Evolutionary conservation across 2,329 filamentous ascomycete species (phyloP).

Genomic region (Aspergillus thermomutatus): DNA sequence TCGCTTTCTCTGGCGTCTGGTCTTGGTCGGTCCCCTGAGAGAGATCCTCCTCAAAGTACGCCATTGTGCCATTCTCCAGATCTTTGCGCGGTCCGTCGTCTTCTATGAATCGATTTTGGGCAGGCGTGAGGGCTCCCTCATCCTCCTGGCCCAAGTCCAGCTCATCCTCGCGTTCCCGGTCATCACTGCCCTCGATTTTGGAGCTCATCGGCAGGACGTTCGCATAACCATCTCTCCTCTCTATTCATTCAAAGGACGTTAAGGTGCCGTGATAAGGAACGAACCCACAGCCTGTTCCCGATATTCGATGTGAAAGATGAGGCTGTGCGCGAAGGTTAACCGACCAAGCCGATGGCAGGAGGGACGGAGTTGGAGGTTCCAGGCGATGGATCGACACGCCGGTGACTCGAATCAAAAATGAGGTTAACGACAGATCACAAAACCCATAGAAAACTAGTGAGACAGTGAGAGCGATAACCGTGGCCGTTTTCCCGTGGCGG

Average conservation of each 20-base stretch:
- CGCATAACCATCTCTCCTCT: conserved; percentile 52
- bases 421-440: background rate
- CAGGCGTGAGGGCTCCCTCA: conserved; percentile 28
- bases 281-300: background rate
- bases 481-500: background rate
- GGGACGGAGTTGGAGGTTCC: background rate
- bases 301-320: background rate
- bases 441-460: background rate
- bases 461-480: background rate
- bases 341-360: background rate
- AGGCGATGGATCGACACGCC: background rate
- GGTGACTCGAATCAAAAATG: background rate
- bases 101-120: conserved; percentile 26
- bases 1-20: conserved; percentile 18
- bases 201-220: conserved; percentile 64
- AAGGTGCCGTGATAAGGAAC: background rate
- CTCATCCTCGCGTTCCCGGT: conserved; percentile 58
- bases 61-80: conserved; percentile 17
- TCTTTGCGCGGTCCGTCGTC: conserved; percentile 14
- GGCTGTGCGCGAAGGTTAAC: background rate
- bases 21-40: conserved; percentile 24
- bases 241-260: conserved; percentile 3
- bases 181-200: conserved; percentile 60
- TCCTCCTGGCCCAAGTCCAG: conserved; percentile 44
- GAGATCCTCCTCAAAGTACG: conserved; percentile 24